A percentile compares a stretch with the other conserved stretches of the same genome.
These are phyloP conservation scores for Nevesoporus exiguus DNA, from an alignment of 768 basidiomycete genomes.

Conservation along the genomic window DNA sequence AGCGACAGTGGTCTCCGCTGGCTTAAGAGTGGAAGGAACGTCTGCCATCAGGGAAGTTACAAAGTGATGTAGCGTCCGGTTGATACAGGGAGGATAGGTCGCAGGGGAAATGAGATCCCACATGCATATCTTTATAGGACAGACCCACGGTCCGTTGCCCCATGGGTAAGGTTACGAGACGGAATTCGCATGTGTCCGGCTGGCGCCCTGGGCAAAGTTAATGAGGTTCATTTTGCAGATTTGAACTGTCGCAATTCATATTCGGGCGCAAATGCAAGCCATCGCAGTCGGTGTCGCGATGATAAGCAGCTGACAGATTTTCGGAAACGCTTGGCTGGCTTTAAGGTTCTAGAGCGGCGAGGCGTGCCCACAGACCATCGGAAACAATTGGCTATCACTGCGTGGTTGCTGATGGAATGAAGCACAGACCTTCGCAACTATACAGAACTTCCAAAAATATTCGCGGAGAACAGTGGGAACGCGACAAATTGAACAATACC, in stretches of 20 bases:
- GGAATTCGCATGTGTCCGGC: background rate
- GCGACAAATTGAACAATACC: no score
- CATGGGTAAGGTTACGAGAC: conserved; percentile 8
- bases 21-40: conserved; percentile 49
- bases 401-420: background rate
- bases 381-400: background rate
- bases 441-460: background rate
- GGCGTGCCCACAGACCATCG: background rate
- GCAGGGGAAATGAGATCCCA: background rate
- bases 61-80: background rate
- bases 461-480: background rate
- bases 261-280: background rate
- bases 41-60: conserved; percentile 17
- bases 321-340: background rate
- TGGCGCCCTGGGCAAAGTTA: background rate
- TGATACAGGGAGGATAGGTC: conserved; percentile 2
- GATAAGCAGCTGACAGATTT: background rate
- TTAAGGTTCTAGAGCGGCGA: background rate
- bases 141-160: background rate
- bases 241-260: background rate
- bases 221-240: conserved; percentile 8
- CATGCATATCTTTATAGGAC: conserved; percentile 18
- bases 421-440: background rate
- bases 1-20: conserved; percentile 52
- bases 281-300: no score